These are phyloP conservation scores for Escallonia herrerae DNA, from an alignment of 129 eudicot genomes.

Conservation along the genomic window DNA sequence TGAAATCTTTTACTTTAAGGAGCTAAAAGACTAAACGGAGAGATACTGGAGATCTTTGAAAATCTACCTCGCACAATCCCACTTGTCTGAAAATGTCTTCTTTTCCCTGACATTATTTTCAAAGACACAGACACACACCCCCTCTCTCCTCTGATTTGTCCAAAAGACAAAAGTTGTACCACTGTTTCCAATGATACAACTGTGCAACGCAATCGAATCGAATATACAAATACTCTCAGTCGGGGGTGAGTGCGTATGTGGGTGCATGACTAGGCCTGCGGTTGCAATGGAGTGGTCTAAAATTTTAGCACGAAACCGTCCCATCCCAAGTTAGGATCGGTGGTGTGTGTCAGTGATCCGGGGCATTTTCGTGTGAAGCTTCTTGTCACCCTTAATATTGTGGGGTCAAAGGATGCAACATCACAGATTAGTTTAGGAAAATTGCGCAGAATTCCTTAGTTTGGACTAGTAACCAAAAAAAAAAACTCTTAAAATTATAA, in stretches of 20 bases:
- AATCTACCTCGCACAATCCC: constrained; percentile 57
- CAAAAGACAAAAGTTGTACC: neutral
- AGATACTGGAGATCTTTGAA: constrained; percentile 36
- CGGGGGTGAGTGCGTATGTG: no score
- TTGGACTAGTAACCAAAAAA: no score
- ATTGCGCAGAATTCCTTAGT: no score
- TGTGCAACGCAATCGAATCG: neutral
- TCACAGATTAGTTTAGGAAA: no score
- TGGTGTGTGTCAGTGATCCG: no score
- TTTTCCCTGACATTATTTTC: constrained; percentile 26
- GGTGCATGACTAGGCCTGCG: no score
- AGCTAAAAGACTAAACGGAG: constrained; percentile 11
- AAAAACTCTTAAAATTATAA: no score
- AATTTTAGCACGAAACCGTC: neutral
- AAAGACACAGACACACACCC: no score
- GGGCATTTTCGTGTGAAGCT: no score
- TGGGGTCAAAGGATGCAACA: no score
- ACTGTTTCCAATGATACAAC: neutral
- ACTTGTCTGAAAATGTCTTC: constrained; percentile 34
- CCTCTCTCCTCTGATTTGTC: no score
- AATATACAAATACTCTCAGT: neutral
- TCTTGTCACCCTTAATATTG: no score
- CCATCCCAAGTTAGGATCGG: neutral
- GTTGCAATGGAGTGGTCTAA: neutral
- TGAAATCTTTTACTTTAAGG: constrained; percentile 22